Evolutionary conservation across 73 alveolate genomes (phyloP).

Genomic region (Effrenium voratum): DNA sequence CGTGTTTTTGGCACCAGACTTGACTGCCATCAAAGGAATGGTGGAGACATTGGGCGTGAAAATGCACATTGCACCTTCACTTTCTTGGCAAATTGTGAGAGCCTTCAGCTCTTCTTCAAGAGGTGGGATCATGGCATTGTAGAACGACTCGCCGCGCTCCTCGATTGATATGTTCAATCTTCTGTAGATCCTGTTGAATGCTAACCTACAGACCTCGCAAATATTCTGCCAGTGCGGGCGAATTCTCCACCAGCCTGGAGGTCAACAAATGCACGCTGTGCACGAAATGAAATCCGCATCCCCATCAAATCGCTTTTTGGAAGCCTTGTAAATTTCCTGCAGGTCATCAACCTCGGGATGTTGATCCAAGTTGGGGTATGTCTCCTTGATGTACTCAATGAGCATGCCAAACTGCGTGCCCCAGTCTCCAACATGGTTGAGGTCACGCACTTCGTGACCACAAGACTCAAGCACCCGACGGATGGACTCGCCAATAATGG

Average conservation of each 20-base stretch:
- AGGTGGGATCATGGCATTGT: slow-evolving; percentile 98
- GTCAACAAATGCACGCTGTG: slow-evolving; percentile 98
- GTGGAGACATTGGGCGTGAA: slow-evolving; percentile 35
- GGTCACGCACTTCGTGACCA: slow-evolving; percentile 97
- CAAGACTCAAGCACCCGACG: slow-evolving; percentile 98
- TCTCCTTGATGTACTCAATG: slow-evolving; percentile 97
- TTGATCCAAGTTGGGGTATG: slow-evolving; percentile 98
- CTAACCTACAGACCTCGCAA: slow-evolving; percentile 97
- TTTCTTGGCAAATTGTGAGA: too few relatives aligned
- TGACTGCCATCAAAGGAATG: slow-evolving; percentile 97
- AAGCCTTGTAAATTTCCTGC: slow-evolving; percentile 98
- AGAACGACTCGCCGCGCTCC: slow-evolving; percentile 98
- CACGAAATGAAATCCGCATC: slow-evolving; percentile 96
- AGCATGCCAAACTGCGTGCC: slow-evolving; percentile 99
- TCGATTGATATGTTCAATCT: slow-evolving; percentile 97
- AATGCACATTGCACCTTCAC: slow-evolving; percentile 53
- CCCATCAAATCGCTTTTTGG: slow-evolving; percentile 98
- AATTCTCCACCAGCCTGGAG: slow-evolving; percentile 98
- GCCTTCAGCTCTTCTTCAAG: slow-evolving; percentile 97
- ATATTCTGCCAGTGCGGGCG: slow-evolving; percentile 98
- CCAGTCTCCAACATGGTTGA: slow-evolving; percentile 99
- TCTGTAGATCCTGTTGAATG: slow-evolving; percentile 96
- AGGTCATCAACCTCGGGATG: slow-evolving; percentile 98
- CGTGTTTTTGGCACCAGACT: slow-evolving; percentile 96
- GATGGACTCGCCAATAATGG: slow-evolving; percentile 99